Base-by-base conservation (phyloP, 1,139 yeast genomes). In the Candida albicans region DNA sequence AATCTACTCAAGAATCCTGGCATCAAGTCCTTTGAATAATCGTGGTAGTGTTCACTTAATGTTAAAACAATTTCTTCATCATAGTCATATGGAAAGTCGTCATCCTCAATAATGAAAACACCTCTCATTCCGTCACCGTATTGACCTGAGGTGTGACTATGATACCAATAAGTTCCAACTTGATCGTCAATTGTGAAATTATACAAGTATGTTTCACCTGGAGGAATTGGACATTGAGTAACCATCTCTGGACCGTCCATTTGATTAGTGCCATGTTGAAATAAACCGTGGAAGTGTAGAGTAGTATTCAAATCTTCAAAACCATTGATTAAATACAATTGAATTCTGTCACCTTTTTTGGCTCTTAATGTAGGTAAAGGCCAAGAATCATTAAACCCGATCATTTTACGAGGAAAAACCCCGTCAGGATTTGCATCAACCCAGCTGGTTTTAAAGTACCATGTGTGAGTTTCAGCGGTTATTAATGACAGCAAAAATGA, bases 181-280 rank as follows among this genome's bases (percentile, higher is more conserved):
- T 86, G 91, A 44, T 78, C 75, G 26, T 68, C 71, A 30, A 84
- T 82, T 2, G 81, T 77, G 56, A 86, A 85, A 59, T 79, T 84
- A 62, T 85, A 86, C 30, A 80, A 58, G 57, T 75, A 77, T 1
- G 87, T 73, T 45, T 73, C 75, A 29, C 85, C 85, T 13, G 87
- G 84, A 34, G 82, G 77, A 46, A 86, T 80, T 26, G 93, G 91
- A 63, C 93, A 86, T 62, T 85, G 93, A 8, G 89, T 82, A 32
- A 85, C 81, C 74, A 78, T 75, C 56, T 82, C 84, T 2, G 93
- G 89, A 6, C 95, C 95, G 61, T 86, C 95, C 87, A 82, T 84
- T 57, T 77, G 79, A 50, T 66, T 70, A 1, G 77, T 62, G 9
- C 81, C 82, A 33, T 75, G 73, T 67, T 82, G 87, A 62, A 82